Base-by-base conservation (phyloP, 495 filamentous ascomycete species). In the Aspergillus coremiiformis region DNA sequence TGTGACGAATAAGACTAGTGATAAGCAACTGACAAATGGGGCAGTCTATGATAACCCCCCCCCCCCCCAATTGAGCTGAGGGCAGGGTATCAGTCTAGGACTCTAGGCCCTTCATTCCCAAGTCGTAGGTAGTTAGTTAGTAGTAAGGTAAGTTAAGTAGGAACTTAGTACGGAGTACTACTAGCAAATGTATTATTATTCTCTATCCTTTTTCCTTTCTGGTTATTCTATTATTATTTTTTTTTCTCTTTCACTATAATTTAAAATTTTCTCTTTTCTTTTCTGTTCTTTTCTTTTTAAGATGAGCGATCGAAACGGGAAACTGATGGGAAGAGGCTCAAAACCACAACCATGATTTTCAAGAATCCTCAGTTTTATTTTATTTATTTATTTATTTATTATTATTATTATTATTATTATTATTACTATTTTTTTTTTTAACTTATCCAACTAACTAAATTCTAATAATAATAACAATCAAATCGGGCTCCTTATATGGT, bases 281-380 rank as follows among this genome's bases (percentile, higher is more conserved):
- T 20, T 39, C 19, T 19, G 3, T 39, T 39, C 19, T 39, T 17
- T 39, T 19, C 19, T 17, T 17, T 19, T 20, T 3, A 33, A 51
- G 2, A 23, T 51, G 14, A 11, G 17, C 4, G 19, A 41, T 41
- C 19, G 5, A 21, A 41, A 41, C 20, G 19, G 37, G 37, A 21
- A 41, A 41, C 12, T 41, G 37, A 41, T 41, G 44, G 39, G 35
- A 57, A 47, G 55, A 57, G 55, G 55, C 55, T 57, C 55, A 53
- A 55, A 51, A 49, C 21, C 55, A 53, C 51, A 51, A 49, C 21
- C 44, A 46, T 47, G 27, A 53, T 53, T 37, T 37, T 41, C 33
- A 32, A 17, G n/a, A 35, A 14, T 15, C 12, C 32, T 35, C 32
- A 8, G 24, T 27, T 27, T n/a, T n/a, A n/a, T n/a, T n/a, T n/a